These are phyloP conservation scores for Xylaria polymorpha DNA, from an alignment of 2,329 filamentous ascomycete genomes.

Conservation along the genomic window DNA sequence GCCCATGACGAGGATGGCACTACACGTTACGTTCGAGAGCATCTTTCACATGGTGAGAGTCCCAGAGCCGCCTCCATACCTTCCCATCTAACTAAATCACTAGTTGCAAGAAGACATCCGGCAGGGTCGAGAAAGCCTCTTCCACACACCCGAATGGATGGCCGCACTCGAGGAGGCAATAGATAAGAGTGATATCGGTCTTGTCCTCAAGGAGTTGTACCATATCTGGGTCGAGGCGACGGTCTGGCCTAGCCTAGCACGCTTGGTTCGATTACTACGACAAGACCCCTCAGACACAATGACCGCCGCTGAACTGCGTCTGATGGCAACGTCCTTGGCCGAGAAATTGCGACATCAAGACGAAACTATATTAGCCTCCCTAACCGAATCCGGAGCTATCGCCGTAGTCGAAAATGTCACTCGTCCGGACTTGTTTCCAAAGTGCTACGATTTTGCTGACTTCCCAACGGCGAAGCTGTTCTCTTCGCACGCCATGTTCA, in stretches of 20 bases:
- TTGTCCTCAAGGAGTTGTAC: conserved; percentile 43
- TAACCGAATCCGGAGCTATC: conserved; percentile 42
- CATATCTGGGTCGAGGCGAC: conserved; percentile 46
- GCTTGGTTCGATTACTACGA: conserved; percentile 40
- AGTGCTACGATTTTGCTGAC: conserved; percentile 44
- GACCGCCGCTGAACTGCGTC: conserved; percentile 42
- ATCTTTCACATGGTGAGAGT: conserved; percentile 47
- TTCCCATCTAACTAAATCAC: conserved; percentile 31
- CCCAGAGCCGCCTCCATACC: neutral
- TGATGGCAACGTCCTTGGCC: conserved; percentile 38
- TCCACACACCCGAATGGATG: conserved; percentile 43
- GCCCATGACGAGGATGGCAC: conserved; percentile 42
- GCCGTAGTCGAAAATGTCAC: conserved; percentile 39
- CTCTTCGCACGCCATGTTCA: conserved; percentile 43
- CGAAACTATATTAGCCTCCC: conserved; percentile 36
- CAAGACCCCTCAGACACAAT: conserved; percentile 41
- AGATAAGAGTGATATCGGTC: conserved; percentile 34
- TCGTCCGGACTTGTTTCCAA: conserved; percentile 40
- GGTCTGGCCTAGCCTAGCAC: conserved; percentile 45
- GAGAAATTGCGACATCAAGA: conserved; percentile 42
- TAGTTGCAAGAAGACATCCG: conserved; percentile 49
- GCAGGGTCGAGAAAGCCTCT: conserved; percentile 43
- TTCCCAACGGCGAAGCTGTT: conserved; percentile 46
- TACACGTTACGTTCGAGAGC: conserved; percentile 47
- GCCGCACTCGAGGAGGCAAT: conserved; percentile 41